phyloP scores from a whole-genome alignment of 1,284 basidiomycete genomes.

The Apiotrichum siamense region DNA sequence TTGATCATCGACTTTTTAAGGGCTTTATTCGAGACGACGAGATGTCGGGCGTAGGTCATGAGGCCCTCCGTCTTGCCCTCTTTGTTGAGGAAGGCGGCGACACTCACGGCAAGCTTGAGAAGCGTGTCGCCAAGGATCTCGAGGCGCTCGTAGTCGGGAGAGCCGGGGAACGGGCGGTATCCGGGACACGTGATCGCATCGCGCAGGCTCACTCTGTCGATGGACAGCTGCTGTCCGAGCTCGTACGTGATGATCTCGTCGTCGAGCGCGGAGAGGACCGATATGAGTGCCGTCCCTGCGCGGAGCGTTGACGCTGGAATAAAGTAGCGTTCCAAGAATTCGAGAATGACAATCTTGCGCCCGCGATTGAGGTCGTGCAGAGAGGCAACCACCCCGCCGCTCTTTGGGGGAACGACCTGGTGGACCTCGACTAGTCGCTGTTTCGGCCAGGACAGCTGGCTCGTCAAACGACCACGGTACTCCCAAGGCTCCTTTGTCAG shows the following conservation, averaged over 20 bases:
- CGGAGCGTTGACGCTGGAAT: conserved; percentile 25
- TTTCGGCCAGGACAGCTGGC: background rate
- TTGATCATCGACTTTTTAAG: conserved; percentile 18
- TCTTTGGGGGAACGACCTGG: conserved; percentile 8
- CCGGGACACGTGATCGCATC: conserved; percentile 25
- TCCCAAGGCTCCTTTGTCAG: background rate
- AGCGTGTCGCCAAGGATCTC: conserved; percentile 42
- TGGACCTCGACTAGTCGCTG: conserved; percentile 26
- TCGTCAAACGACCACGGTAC: background rate
- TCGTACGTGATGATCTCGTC: conserved; percentile 27
- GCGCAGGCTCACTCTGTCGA: conserved; percentile 5
- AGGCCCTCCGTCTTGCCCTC: conserved; percentile 9
- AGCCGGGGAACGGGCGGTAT: background rate
- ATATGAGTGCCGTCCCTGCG: conserved; percentile 23
- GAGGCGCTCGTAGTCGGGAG: conserved; percentile 33
- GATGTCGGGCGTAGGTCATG: conserved; percentile 20
- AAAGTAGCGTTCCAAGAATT: conserved; percentile 20
- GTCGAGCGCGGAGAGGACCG: conserved; percentile 22
- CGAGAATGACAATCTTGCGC: conserved; percentile 16
- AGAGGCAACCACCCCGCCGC: conserved; percentile 21
- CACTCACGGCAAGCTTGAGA: conserved; percentile 28
- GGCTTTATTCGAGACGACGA: conserved; percentile 27
- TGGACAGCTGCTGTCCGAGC: conserved; percentile 22
- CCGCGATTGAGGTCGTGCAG: background rate
- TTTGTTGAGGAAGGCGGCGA: conserved; percentile 17